A percentile compares a stretch with the other conserved stretches of the same genome.
phyloP scores from a whole-genome alignment of 1,284 basidiomycete species.

The Anthracocystis walkeri region DNA sequence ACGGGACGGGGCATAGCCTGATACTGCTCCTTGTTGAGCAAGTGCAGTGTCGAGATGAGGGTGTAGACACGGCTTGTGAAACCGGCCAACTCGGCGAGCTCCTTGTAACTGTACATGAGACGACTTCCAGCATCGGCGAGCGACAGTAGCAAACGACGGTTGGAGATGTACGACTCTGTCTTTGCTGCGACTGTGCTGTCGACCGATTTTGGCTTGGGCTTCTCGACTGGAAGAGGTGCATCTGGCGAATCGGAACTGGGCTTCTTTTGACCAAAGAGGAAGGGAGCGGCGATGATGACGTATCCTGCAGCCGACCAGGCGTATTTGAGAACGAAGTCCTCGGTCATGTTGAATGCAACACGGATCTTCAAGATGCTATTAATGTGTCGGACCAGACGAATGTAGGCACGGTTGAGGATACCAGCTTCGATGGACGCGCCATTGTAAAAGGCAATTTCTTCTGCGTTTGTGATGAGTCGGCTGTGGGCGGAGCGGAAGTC shows the following conservation, averaged over 20 bases:
- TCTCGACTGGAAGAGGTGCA: constrained; percentile 71
- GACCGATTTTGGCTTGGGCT: constrained; percentile 9
- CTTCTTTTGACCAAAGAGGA: constrained; percentile 59
- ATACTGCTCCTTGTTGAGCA: constrained; percentile 66
- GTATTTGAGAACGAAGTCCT: constrained; percentile 69
- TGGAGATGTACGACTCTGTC: constrained; percentile 88
- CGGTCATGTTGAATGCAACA: constrained; percentile 66
- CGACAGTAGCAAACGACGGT: constrained; percentile 83
- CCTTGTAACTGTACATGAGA: constrained; percentile 88
- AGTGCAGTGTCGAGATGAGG: constrained; percentile 85
- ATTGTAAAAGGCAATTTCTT: constrained; percentile 96
- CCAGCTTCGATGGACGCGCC: constrained; percentile 85
- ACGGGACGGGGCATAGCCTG: constrained; percentile 61
- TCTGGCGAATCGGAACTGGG: constrained; percentile 28
- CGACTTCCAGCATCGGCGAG: constrained; percentile 94
- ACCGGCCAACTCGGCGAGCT: constrained; percentile 88
- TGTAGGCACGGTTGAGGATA: constrained; percentile 84
- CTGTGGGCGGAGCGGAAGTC: constrained; percentile 91
- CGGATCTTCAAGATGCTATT: constrained; percentile 89
- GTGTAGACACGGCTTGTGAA: constrained; percentile 90
- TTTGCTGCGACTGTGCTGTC: constrained; percentile 72
- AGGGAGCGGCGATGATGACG: constrained; percentile 66
- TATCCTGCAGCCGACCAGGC: constrained; percentile 69
- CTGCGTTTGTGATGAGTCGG: constrained; percentile 87
- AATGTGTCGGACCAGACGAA: constrained; percentile 85